Percentiles rank a stretch among this genome's conserved stretches.
Conservation (phyloP, 2,329 filamentous ascomycete species). For the Ascomycota sp. region DNA sequence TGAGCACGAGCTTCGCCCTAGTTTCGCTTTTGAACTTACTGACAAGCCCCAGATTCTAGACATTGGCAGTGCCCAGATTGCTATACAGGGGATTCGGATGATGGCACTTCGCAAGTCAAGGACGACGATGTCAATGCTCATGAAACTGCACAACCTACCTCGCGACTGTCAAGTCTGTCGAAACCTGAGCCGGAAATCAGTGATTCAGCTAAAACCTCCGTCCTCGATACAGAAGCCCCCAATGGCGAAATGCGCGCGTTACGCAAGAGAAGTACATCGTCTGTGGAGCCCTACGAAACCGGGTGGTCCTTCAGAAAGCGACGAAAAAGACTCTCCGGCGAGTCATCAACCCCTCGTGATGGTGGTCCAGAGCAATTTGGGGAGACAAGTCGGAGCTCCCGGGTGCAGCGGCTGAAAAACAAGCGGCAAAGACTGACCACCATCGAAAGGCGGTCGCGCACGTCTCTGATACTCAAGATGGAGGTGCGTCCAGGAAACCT, state of each 20-base stretch:
- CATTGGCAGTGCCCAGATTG: slow-evolving; percentile 34
- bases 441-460: slow-evolving; percentile 17
- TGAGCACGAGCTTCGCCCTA: slow-evolving; percentile 4
- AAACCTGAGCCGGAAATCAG: slow-evolving; percentile 31
- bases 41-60: slow-evolving; percentile 16
- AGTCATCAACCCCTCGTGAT: slow-evolving; percentile 15
- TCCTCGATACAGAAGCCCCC: slow-evolving; percentile 52
- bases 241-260: slow-evolving; percentile 59
- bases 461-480: slow-evolving; percentile 15
- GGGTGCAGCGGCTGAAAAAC: slow-evolving; percentile 36
- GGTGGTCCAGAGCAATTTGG: slow-evolving; percentile 10
- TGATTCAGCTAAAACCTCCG: slow-evolving; percentile 30
- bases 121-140: slow-evolving; percentile 7
- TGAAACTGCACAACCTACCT: slow-evolving; percentile 6
- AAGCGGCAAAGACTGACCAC: slow-evolving; percentile 19
- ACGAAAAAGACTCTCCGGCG: slow-evolving; percentile 25
- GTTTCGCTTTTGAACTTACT: slow-evolving; percentile 4
- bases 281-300: slow-evolving; percentile 39
- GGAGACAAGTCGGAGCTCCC: slow-evolving; percentile 19
- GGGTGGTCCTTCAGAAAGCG: slow-evolving; percentile 32
- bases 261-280: slow-evolving; percentile 69
- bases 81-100: slow-evolving; percentile 12
- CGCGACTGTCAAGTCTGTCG: slow-evolving; percentile 9
- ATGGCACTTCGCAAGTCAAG: slow-evolving; percentile 11
- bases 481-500: slow-evolving; percentile 16